Evolutionary conservation across 805 yeast genomes (phyloP), one percentile per base, ranked within the genome.

Genomic region (Hanseniaspora jakobsenii): DNA sequence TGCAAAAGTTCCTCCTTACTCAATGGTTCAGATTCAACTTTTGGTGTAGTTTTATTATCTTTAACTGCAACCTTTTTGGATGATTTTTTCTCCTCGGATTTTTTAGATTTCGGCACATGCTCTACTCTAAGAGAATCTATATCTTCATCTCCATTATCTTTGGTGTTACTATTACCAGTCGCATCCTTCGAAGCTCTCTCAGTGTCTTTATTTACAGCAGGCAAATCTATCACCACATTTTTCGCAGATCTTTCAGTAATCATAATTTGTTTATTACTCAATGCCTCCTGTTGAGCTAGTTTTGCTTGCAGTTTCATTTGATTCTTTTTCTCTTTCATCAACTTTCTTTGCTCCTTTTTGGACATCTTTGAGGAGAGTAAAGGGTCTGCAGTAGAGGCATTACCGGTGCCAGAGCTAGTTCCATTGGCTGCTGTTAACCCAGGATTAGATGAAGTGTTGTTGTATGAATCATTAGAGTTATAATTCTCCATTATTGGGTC

Each of bases 251-350:
- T 39, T 40, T 46, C 48, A 26, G 48, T 46, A 17, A 46, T 40
- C 32, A 40, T 46, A 12, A 46, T 46, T 31, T 46, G 48, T 18
- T 32, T 36, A 29, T 40, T 38, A 30, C 35, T 39, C 16, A 38
- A 36, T 6, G 48, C 48, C 22, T 40, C 48, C 16, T 51, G 44
- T n/a, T 48, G 49, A 6, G 58, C 49, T 30, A 51, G 37, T 45
- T 60, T 60, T 1, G 61, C 56, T 6, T 64, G 58, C 2, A 49
- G 31, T 45, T 60, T 60, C 13, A 64, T 62, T 29, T 61, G 61
- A 38, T 59, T 60, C 38, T 58, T 61, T 7, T 62, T 62, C 23
- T 61, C 65, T 46, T 63, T 55, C 48, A 60, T 62, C 38, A 60
- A 39, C 44, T 51, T 58, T 36, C 64, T 54, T 36, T 52, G 56